Evolutionary conservation across 192 early-diverging fungal genomes (phyloP), one percentile per base, ranked within the genome.

Genomic region (Linnemannia schmuckeri): DNA sequence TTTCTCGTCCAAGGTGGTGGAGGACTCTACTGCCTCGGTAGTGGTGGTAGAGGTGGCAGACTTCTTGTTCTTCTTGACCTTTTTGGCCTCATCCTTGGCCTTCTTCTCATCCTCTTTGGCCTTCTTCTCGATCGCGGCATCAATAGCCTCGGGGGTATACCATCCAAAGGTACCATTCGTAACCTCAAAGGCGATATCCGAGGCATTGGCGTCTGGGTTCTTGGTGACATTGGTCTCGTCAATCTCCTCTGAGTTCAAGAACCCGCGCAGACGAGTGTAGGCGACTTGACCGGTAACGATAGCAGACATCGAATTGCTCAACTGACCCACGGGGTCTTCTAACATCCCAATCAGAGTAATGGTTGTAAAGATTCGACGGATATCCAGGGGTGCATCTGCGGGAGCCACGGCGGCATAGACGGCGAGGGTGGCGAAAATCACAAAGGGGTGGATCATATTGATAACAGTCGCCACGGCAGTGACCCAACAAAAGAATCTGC

Each of bases 301-400:
- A 2, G 93, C 81, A 6, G 91, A 88, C 55, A 97, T 89, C 2
- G 96, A 90, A 40, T 76, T 85, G 0, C 94, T 95, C 74, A 96
- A 90, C 72, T 91, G 85, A 52, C 87, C 61, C 15, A 96, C 85
- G 27, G 96, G 96, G 80, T 93, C 94, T 78, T 93, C 91, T 63
- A 97, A 79, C 76, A 96, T 87, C 80, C 94, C 95, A 88, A 97
- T 95, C 12, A 97, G 86, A 13, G 95, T 89, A 66, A 97, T 89
- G 6, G 94, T 91, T 0, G 94, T 94, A 81, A 97, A 97, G 1
- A 94, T 92, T 30, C 94, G 78, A 68, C 88, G 89, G 12, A 93
- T 80, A 27, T 91, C 90, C 70, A 96, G 83, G 27, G 90, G 89
- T 7, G 74, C 63, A 8, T 79, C 75, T 5, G 44, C 3, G 0